These are phyloP conservation scores for Saxophila tyrrhenica DNA, from an alignment of 495 filamentous ascomycete species.

Conservation along the genomic window DNA sequence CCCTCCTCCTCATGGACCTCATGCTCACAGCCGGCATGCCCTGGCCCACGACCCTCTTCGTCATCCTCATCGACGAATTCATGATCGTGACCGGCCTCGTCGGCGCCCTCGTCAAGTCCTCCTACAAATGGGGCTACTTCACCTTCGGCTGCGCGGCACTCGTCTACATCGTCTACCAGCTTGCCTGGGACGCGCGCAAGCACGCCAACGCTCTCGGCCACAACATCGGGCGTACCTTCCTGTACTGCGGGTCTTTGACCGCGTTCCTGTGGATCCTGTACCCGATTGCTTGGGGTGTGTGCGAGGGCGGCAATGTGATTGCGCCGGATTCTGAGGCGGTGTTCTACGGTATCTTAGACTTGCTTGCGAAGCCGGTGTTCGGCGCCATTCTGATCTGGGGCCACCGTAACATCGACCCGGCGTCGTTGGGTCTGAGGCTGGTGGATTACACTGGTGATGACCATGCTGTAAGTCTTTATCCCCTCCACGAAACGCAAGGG, in stretches of 20 bases:
- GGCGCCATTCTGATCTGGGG: constrained; percentile 40
- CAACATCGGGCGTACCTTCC: constrained; percentile 40
- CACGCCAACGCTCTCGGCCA: constrained; percentile 42
- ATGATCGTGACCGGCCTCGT: constrained; percentile 55
- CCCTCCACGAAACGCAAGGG: not conserved
- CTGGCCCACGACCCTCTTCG: constrained; percentile 52
- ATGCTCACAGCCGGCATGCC: constrained; percentile 54
- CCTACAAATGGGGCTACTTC: constrained; percentile 60
- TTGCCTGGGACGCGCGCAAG: constrained; percentile 41
- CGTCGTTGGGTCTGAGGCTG: constrained; percentile 37
- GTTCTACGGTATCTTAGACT: constrained; percentile 59
- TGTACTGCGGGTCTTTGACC: constrained; percentile 40
- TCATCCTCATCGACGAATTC: constrained; percentile 48
- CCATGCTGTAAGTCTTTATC: not conserved
- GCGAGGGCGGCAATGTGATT: constrained; percentile 58
- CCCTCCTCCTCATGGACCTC: constrained; percentile 47
- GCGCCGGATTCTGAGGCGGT: constrained; percentile 50
- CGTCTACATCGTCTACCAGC: constrained; percentile 45
- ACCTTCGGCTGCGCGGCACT: constrained; percentile 50
- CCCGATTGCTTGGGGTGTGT: constrained; percentile 55
- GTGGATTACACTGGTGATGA: constrained; percentile 26
- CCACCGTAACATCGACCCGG: constrained; percentile 43
- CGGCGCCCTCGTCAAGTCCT: constrained; percentile 45
- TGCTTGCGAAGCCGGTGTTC: constrained; percentile 49
- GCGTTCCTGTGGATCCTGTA: constrained; percentile 55